Conservation (phyloP, 768 basidiomycete genomes). For the Lactarius tabidus region DNA sequence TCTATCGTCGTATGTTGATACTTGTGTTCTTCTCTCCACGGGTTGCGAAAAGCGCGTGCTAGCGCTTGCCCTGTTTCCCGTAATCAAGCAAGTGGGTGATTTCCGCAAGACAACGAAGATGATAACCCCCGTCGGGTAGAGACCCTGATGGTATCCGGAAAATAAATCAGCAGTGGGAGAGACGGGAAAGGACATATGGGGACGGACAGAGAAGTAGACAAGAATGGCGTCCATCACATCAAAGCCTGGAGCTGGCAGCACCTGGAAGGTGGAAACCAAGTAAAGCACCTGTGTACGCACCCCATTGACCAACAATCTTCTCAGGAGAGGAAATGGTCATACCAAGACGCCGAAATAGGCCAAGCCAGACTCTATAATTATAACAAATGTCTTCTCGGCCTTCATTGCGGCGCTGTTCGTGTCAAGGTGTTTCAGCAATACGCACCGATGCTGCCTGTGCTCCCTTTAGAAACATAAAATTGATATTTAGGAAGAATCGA, state of each 20-base stretch:
- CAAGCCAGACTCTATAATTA: slow-evolving; percentile 20
- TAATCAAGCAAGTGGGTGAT: slow-evolving; percentile 11
- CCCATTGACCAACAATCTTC: not conserved
- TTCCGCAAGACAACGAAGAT: slow-evolving; percentile 15
- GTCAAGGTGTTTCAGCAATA: not conserved
- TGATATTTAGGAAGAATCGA: not conserved
- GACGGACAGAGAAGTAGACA: slow-evolving; percentile 12
- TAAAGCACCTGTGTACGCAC: slow-evolving; percentile 4
- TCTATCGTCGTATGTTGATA: not conserved
- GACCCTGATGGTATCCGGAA: slow-evolving; percentile 1
- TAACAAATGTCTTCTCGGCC: slow-evolving; percentile 7
- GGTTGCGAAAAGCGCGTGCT: not conserved
- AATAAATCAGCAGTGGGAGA: not conserved
- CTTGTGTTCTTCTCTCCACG: slow-evolving; percentile 4
- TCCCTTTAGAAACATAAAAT: not conserved
- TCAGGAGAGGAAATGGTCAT: not conserved
- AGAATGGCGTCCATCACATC: slow-evolving; percentile 14
- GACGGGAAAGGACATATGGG: not conserved
- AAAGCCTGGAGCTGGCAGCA: slow-evolving; percentile 10
- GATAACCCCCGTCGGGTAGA: slow-evolving; percentile 13
- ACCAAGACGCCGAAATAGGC: slow-evolving; percentile 17
- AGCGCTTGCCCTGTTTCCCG: not conserved
- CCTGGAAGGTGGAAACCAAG: slow-evolving; percentile 5
- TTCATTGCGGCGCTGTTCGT: not conserved
- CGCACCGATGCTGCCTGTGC: slow-evolving; percentile 9